Evolutionary conservation across 2,329 filamentous ascomycete species (phyloP), one percentile per base, ranked within the genome.

Genomic region (Exophiala viscosa): DNA sequence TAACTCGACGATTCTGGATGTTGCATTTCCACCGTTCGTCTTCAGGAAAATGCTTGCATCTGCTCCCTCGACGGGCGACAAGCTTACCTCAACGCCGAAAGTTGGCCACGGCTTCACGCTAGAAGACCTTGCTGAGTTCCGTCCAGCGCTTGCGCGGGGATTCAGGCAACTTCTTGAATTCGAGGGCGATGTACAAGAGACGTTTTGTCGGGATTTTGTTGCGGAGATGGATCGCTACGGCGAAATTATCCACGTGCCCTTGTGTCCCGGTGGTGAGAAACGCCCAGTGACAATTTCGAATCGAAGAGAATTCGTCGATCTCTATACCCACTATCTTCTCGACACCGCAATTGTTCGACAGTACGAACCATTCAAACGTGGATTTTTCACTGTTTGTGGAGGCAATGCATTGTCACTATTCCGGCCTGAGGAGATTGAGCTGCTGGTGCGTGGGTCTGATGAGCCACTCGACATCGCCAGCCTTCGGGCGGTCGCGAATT

Each of bases 341-440:
- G 90, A 96, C 63, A 84, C 79, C 5, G 81, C 88, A 1, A 87
- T 96, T 1, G 75, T 81, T 35, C 81, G 88, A 36, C 90, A 96
- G 65, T 96, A 95, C 60, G 90, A 95, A 66, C 90, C 91, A 0
- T 96, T 96, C 76, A 93, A 93, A 67, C 83, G 90, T 49, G 91
- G 91, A 1, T 96, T 96, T 70, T 96, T 90, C 68, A 95, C 88
- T 0, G 89, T 96, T 23, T 95, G 90, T 66, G 88, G 87, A 33
- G 89, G 90, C 33, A 95, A 93, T 66, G 90, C 91, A 0, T 76
- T 96, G 33, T 89, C 86, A 1, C 79, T 96, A 1, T 96, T 96
- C 69, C 82, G 88, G 13, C 87, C 91, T 0, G 90, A 96, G 67
- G 91, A 96, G 68, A 95, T 96, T 57, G 91, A 96, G 67, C 79